A percentile compares a stretch with the other conserved stretches of the same genome.
Evolutionary conservation across 129 eudicot genomes (phyloP).

Genomic region (Tagetes erecta): DNA sequence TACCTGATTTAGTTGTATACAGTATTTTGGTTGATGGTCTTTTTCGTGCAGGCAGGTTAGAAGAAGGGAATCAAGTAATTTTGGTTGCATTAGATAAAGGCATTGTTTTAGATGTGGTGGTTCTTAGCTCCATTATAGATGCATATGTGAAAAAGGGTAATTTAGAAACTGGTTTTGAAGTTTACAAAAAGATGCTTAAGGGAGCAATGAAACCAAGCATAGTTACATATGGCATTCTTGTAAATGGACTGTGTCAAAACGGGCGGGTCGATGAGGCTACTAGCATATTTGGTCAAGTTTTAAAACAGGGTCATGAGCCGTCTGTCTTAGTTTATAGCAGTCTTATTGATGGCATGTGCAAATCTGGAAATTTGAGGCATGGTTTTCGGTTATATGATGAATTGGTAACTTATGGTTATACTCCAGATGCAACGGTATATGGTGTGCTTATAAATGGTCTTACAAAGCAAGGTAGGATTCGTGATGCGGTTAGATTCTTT

Average conservation of each 20-base stretch:
- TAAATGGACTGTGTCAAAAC: constrained; percentile 52
- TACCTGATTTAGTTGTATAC: constrained; percentile 61
- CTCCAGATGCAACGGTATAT: constrained; percentile 45
- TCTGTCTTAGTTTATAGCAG: constrained; percentile 42
- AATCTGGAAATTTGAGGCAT: constrained; percentile 49
- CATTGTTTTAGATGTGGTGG: constrained; percentile 53
- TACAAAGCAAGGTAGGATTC: constrained; percentile 48
- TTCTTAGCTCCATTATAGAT: constrained; percentile 56
- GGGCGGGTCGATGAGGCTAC: constrained; percentile 46
- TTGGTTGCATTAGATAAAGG: constrained; percentile 49
- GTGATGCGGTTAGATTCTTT: constrained; percentile 56
- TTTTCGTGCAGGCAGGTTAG: constrained; percentile 44
- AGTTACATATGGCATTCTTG: constrained; percentile 58
- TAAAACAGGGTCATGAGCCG: constrained; percentile 56
- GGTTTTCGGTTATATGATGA: constrained; percentile 46
- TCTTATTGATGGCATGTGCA: constrained; percentile 66
- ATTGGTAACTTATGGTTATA: constrained; percentile 46
- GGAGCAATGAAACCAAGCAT: constrained; percentile 53
- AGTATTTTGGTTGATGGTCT: constrained; percentile 63
- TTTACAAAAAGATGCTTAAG: constrained; percentile 49
- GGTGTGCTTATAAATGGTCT: constrained; percentile 60
- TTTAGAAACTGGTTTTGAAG: constrained; percentile 45
- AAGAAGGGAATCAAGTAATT: constrained; percentile 46
- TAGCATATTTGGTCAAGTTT: constrained; percentile 47
- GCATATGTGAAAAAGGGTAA: constrained; percentile 50